Base-by-base conservation (phyloP, 495 filamentous ascomycete species). In the Penicillium bovifimosum region DNA sequence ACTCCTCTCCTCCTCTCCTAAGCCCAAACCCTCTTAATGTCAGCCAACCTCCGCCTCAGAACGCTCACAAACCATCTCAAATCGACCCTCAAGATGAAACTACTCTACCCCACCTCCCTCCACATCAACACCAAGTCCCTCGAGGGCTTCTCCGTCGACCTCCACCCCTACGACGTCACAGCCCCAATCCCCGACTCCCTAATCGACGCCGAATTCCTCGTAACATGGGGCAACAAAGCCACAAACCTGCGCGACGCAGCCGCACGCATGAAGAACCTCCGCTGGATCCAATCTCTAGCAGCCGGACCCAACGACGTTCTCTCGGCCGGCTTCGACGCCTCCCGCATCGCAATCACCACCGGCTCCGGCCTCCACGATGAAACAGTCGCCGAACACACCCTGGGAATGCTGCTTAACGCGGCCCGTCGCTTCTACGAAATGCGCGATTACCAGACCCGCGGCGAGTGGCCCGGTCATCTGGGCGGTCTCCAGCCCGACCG, bases 291-390 rank as follows among this genome's bases (percentile, higher is more conserved):
- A 53, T 77, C 74, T 0, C 78, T 83, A 26, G 80, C 80, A 17
- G 80, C 80, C 3, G 80, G 80, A 0, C 80, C 80, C 48, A 84
- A 84, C 57, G 80, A 84, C 60, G 80, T 84, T 9, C 69, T 84
- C 6, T 52, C 53, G 13, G 80, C 79, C 27, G 80, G 80, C 47
- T 84, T 84, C 65, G 75, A 77, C 59, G 28, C 68, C 1, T 52
- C 64, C 34, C 45, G 50, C 13, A 56, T 80, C 26, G 49, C 45
- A 16, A 61, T 84, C 29, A 77, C 74, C 20, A 81, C 80, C 14
- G 80, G 80, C n/a, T 81, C 79, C 6, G 80, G 80, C 33, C 66
- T 82, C 10, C 80, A 84, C 66, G 79, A 83, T 57, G 69, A 70
- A 40, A 81, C 80, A 20, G 82, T 84, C 38, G 81, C 80, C 48